A percentile compares a stretch with the other conserved stretches of the same genome.
phyloP scores from a whole-genome alignment of 352 stramenopile genomes.

The Thalassiosira sp. region DNA sequence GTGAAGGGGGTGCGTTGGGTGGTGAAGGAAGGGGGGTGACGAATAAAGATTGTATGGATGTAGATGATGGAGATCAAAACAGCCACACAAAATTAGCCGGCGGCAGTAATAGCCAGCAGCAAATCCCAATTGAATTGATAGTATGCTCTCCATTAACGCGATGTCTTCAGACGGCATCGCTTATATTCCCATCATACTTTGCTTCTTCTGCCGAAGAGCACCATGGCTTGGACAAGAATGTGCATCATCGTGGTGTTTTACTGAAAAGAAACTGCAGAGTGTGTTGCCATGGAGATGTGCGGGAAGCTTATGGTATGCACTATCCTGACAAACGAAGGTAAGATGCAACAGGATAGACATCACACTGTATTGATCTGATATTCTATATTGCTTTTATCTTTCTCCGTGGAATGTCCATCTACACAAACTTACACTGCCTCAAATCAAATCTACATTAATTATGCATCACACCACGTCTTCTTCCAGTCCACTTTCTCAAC shows the following conservation, averaged over 20 bases:
- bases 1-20: neutral
- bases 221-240: slow-evolving; percentile 15
- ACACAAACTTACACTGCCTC: no score
- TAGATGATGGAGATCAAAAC: neutral
- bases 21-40: neutral
- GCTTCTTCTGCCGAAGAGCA: neutral
- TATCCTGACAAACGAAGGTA: slow-evolving; percentile 72
- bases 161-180: slow-evolving; percentile 73
- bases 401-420: no score
- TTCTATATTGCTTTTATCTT: no score
- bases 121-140: slow-evolving; percentile 59
- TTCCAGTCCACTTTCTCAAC: slow-evolving; percentile 34
- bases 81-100: slow-evolving; percentile 8
- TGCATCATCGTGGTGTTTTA: slow-evolving; percentile 38
- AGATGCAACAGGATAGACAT: no score
- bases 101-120: neutral
- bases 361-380: no score
- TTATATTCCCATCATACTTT: slow-evolving; percentile 51
- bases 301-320: slow-evolving; percentile 76
- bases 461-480: no score
- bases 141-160: slow-evolving; percentile 68
- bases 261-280: slow-evolving; percentile 37
- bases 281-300: slow-evolving; percentile 52
- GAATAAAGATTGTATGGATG: slow-evolving; percentile 10
- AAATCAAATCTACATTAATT: no score